phyloP scores from a whole-genome alignment of 805 yeast genomes.

The Schizosaccharomyces pombe region DNA sequence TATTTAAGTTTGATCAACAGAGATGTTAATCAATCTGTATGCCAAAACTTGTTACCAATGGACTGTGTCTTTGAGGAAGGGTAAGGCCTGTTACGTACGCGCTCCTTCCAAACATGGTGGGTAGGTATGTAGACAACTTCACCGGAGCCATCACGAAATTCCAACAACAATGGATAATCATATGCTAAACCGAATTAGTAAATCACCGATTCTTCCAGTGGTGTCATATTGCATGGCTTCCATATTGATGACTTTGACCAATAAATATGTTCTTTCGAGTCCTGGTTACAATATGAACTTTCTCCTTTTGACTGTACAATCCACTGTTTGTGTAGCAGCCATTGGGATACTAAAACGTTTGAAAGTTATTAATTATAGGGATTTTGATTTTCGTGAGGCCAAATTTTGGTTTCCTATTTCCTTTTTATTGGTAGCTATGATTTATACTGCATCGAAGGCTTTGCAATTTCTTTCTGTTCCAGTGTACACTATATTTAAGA shows the following conservation, averaged over 20 bases:
- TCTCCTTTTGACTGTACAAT: slow-evolving; percentile 70
- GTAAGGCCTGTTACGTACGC: not conserved
- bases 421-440: slow-evolving; percentile 69
- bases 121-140: not conserved
- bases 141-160: not conserved
- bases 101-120: too few species aligned
- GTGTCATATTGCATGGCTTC: slow-evolving; percentile 65
- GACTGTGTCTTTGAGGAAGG: not conserved
- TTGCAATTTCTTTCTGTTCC: slow-evolving; percentile 78
- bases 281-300: slow-evolving; percentile 66
- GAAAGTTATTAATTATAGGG: slow-evolving; percentile 67
- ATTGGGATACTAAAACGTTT: slow-evolving; percentile 49
- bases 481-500: slow-evolving; percentile 92
- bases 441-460: slow-evolving; percentile 89
- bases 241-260: slow-evolving; percentile 89
- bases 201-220: slow-evolving; percentile 8
- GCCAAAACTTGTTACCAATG: too few species aligned
- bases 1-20: too few species aligned
- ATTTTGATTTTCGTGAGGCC: slow-evolving; percentile 64
- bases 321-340: slow-evolving; percentile 55
- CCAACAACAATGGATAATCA: slow-evolving; percentile 32
- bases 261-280: slow-evolving; percentile 75
- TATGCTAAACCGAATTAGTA: not conserved
- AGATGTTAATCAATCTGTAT: too few species aligned
- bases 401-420: slow-evolving; percentile 82